Base-by-base conservation (phyloP, 495 filamentous ascomycete genomes). In the Xylaria intraflava region DNA sequence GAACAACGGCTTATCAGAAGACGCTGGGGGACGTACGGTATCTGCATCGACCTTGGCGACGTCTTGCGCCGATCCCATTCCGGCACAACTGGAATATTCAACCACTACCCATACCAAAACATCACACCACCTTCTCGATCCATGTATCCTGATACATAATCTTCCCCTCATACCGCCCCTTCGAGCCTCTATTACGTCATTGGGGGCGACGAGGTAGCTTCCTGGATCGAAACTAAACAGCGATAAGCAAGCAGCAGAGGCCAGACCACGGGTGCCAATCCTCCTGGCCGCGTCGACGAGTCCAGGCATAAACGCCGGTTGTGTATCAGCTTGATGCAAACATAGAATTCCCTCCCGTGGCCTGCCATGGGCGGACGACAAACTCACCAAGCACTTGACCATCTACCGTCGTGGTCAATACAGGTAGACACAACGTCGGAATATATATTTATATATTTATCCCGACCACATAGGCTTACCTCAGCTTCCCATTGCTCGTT, bases 401-500 rank as follows among this genome's bases (percentile, higher is more conserved):
- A 46, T 17, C 44, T 14, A 46, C 44, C 7, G 1, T 5, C 12
- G 27, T 29, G 33, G 20, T 29, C 30, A 30, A 24, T 26, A 17
- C 40, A 26, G 23, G 35, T 38, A 38, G 12, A n/a, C 3, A 42
- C 22, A 22, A 42, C n/a, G 10, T 4, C 10, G 8, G 40, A 19
- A n/a, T n/a, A n/a, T n/a, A n/a, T n/a, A n/a, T n/a, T n/a, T 42
- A 42, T 24, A 6, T 12, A 31, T 45, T 44, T 19, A 46, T 40
- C 42, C 20, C 41, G 6, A 33, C 20, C 26, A 43, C 8, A 17
- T 10, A 38, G 29, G 52, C 52, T 55, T 41, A 55, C 52, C 35
- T 55, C 45, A 49, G 52, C 22, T 42, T 40, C n/a, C 22, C 14
- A 43, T 41, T 49, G 35, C 52, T 43, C 20, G 23, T 48, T 49